Percentiles rank a stretch among this genome's conserved stretches.
Evolutionary conservation across 805 yeast species (phyloP).

Genomic region (Komagataella populi): DNA sequence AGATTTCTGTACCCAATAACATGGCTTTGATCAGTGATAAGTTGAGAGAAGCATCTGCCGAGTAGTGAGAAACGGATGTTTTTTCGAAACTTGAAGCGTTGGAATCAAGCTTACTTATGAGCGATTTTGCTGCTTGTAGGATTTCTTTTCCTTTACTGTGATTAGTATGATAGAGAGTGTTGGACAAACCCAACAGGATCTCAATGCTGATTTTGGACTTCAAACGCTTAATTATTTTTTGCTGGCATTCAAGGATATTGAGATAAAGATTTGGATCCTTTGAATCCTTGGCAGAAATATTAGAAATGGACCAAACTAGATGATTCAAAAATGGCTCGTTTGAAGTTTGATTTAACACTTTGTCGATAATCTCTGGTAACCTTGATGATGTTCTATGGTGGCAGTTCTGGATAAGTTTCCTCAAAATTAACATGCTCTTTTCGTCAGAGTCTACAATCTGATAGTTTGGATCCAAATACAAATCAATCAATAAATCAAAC

Average conservation of each 20-base stretch:
- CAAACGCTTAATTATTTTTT: not conserved
- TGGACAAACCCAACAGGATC: slow-evolving; percentile 1
- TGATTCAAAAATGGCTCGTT: slow-evolving; percentile 1
- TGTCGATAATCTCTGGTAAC: not conserved
- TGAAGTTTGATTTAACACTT: not conserved
- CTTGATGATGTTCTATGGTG: not conserved
- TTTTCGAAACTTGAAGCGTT: not conserved
- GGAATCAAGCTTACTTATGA: not conserved
- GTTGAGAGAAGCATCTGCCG: not conserved
- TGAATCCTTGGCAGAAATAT: not conserved
- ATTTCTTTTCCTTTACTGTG: not conserved
- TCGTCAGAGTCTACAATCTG: not conserved
- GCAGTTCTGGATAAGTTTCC: not conserved
- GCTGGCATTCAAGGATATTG: not conserved
- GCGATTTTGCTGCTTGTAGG: not conserved
- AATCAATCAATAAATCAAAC: not conserved
- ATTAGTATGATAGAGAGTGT: not conserved
- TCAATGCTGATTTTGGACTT: not conserved
- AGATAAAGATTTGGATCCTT: slow-evolving; percentile 7
- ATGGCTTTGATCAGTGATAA: not conserved
- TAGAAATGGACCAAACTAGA: slow-evolving; percentile 15
- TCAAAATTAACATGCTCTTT: not conserved
- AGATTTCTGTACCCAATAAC: not conserved
- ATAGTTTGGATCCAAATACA: not conserved
- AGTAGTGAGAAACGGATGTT: not conserved